Evolutionary conservation across 768 basidiomycete species (phyloP).

Genomic region (Jaapia argillacea): DNA sequence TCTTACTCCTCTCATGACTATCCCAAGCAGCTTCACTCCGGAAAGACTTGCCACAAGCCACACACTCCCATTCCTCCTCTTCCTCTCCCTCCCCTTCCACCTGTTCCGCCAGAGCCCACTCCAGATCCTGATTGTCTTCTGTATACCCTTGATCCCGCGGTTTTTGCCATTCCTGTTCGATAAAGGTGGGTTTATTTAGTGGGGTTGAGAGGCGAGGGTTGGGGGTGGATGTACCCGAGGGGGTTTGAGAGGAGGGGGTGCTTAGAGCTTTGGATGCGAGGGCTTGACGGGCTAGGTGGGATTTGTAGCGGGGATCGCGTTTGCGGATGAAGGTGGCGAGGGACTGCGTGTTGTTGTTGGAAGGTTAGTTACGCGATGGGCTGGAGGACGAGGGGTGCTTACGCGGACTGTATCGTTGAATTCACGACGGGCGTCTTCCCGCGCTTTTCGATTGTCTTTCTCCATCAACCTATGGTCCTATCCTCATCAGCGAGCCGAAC

Average conservation of each 20-base stretch:
- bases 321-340: conserved; percentile 71
- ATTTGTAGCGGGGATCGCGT: conserved; percentile 83
- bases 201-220: too few relatives aligned
- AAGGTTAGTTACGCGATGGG: neutral
- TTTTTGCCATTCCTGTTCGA: conserved; percentile 90
- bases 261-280: conserved; percentile 23
- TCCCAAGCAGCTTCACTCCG: conserved; percentile 90
- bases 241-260: conserved; percentile 7
- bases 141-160: conserved; percentile 27
- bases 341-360: conserved; percentile 32
- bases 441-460: conserved; percentile 87
- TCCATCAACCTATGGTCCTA: conserved; percentile 65
- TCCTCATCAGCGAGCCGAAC: too few relatives aligned
- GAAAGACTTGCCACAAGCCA: conserved; percentile 88
- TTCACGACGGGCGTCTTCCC: conserved; percentile 80
- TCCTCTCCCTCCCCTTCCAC: conserved; percentile 58
- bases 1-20: conserved; percentile 93
- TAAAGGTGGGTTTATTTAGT: conserved; percentile 31
- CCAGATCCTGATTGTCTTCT: conserved; percentile 47
- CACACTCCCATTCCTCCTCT: conserved; percentile 85
- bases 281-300: conserved; percentile 38
- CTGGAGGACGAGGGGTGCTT: conserved; percentile 21
- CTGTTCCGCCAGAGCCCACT: conserved; percentile 55
- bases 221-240: conserved; percentile 22
- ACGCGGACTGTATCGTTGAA: conserved; percentile 91